phyloP scores from a whole-genome alignment of 2,329 filamentous ascomycete genomes.

The Sporothrix sp. region DNA sequence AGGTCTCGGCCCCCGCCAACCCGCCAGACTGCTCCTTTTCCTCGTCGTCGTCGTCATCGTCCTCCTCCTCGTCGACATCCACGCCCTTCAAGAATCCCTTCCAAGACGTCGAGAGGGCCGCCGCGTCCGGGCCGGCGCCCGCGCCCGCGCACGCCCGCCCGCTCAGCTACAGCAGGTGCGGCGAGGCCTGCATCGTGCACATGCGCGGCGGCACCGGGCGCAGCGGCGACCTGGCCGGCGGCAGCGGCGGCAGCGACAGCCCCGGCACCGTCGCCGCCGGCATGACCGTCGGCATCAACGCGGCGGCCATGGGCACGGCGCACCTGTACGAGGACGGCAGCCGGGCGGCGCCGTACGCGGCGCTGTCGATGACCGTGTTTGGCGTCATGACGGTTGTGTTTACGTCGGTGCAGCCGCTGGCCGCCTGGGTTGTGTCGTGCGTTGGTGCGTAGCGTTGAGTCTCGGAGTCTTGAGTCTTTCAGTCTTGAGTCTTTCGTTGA shows the following conservation, averaged over 20 bases:
- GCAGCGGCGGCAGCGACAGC: slow-evolving; percentile 19
- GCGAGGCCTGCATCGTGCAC: neutral
- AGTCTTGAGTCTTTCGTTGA: neutral
- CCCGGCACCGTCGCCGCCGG: slow-evolving; percentile 38
- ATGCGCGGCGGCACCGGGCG: neutral
- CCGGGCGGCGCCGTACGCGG: slow-evolving; percentile 45
- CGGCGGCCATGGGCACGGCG: slow-evolving; percentile 50
- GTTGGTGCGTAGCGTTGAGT: slow-evolving; percentile 21
- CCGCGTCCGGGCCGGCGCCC: too few species aligned
- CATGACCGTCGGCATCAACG: slow-evolving; percentile 47
- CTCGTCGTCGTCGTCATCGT: too few species aligned
- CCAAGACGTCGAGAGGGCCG: slow-evolving; percentile 12
- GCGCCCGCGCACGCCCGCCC: neutral
- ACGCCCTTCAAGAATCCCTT: too few species aligned
- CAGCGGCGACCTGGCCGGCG: too few species aligned
- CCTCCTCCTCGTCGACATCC: too few species aligned
- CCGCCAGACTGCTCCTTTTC: too few species aligned
- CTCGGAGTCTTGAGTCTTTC: neutral
- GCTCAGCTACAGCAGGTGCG: neutral
- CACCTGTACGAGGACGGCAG: slow-evolving; percentile 46
- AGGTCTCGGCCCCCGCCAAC: too few species aligned
- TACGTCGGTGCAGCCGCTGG: slow-evolving; percentile 39
- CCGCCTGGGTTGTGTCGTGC: slow-evolving; percentile 27
- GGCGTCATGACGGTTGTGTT: slow-evolving; percentile 47
- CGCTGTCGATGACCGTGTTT: slow-evolving; percentile 47